phyloP scores from a whole-genome alignment of 257 asterid genomes.

The Lycium barbarum region DNA sequence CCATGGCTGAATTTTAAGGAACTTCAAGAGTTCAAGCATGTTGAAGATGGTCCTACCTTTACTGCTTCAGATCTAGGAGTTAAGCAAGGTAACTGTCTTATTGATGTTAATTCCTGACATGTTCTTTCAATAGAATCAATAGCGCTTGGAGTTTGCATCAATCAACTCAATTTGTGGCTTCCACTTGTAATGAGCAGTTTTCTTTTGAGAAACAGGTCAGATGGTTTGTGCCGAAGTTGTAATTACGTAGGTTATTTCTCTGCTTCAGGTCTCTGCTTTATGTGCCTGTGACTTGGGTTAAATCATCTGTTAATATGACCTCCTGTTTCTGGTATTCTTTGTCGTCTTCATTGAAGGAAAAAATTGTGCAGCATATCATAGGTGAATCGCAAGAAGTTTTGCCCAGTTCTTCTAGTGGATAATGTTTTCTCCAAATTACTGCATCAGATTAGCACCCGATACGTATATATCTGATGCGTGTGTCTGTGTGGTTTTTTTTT shows the following conservation, averaged over 20 bases:
- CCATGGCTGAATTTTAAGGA: slow-evolving; percentile 91
- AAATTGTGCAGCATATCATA: neutral
- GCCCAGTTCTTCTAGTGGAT: neutral
- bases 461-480: neutral
- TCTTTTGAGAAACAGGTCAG: neutral
- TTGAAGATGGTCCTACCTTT: slow-evolving; percentile 58
- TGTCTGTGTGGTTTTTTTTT: no score
- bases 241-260: neutral
- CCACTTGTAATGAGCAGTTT: neutral
- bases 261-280: no score
- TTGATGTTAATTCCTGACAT: neutral
- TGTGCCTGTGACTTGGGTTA: neutral
- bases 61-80: slow-evolving; percentile 82
- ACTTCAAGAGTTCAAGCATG: slow-evolving; percentile 79
- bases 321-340: neutral
- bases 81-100: slow-evolving; percentile 58
- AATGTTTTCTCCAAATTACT: neutral
- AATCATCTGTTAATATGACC: neutral
- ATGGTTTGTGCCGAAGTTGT: neutral
- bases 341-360: neutral
- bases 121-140: neutral
- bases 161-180: neutral
- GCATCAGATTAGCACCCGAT: no score
- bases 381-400: neutral
- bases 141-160: neutral